Base-by-base conservation (phyloP, 2,329 filamentous ascomycete genomes). In the Hymenoscyphus linearis region DNA sequence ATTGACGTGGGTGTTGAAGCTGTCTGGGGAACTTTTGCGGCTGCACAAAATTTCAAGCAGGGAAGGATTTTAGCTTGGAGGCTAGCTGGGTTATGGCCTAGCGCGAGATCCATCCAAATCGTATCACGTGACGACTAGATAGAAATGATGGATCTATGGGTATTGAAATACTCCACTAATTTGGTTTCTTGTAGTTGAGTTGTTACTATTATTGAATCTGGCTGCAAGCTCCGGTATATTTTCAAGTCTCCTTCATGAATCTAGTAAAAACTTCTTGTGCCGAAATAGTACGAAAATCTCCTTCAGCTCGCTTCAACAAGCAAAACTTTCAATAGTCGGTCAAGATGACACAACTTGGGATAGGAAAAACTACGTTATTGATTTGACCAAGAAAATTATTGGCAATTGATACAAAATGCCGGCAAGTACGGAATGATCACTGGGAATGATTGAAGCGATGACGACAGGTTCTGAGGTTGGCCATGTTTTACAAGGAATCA, bases 301-400 rank as follows among this genome's bases (percentile, higher is more conserved):
- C 14, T 18, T 47, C 18, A 9, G 5, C 31, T 31, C 31, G 31
- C 31, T 31, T 31, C 31, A 31, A 4, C 6, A 31, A 31, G 31
- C 10, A 31, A 9, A 31, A 44, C 16, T 50, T 12, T 14, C 47
- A 55, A 55, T 54, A 59, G 62, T 64, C 58, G 63, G 63, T 62
- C 60, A 62, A 55, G 22, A 37, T 14, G 57, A 60, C n/a, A 34
- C 16, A n/a, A 36, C 14, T 6, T 6, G n/a, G 18, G 18, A 25
- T 22, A 25, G 4, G 40, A 22, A 25, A 47, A 25, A 18, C 31
- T 31, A 31, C n/a, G 31, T 31, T 31, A 47, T 12, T n/a, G 3
- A 22, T 47, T 7, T 25, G 22, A 22, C 22, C 40, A n/a, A 47
- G 18, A 16, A 47, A 47, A n/a, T 47, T 47, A 47, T 25, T 12